These are phyloP conservation scores for Colletotrichum filicis DNA, from an alignment of 2,329 filamentous ascomycete species.

Conservation along the genomic window DNA sequence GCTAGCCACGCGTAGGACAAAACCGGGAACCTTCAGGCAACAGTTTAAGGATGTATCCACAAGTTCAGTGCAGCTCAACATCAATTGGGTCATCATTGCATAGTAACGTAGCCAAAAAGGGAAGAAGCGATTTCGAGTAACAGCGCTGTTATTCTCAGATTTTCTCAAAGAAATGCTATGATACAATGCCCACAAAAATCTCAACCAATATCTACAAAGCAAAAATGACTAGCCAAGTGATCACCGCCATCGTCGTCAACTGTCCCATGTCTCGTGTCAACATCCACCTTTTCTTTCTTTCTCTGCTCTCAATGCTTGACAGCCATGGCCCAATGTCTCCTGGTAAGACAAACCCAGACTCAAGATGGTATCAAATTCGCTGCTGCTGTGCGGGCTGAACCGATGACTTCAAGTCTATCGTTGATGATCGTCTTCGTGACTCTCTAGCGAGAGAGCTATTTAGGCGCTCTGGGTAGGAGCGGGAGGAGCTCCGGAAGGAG, in stretches of 20 bases:
- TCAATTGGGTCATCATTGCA: background rate
- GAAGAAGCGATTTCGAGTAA: background rate
- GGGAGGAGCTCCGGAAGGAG: conserved; percentile 11
- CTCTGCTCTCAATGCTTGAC: background rate
- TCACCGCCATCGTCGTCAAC: background rate
- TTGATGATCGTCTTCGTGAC: background rate
- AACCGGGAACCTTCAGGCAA: background rate
- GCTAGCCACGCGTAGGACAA: background rate
- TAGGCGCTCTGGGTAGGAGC: conserved; percentile 17
- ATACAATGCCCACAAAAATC: conserved; percentile 2
- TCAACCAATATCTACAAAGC: conserved; percentile 5
- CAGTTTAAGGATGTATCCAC: background rate
- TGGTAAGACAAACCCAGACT: conserved; percentile 24
- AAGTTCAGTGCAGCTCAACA: background rate
- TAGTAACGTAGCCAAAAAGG: background rate
- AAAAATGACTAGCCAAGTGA: background rate
- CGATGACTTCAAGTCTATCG: background rate
- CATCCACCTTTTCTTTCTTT: background rate
- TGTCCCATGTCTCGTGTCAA: background rate
- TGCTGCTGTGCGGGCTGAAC: conserved; percentile 6
- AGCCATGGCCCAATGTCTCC: conserved; percentile 7
- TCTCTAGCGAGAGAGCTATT: background rate
- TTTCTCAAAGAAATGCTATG: conserved; percentile 7
- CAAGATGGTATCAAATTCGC: background rate
- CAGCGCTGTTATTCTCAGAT: conserved; percentile 24